Evolutionary conservation across 768 basidiomycete genomes (phyloP).

Genomic region (Lentinula boryana): DNA sequence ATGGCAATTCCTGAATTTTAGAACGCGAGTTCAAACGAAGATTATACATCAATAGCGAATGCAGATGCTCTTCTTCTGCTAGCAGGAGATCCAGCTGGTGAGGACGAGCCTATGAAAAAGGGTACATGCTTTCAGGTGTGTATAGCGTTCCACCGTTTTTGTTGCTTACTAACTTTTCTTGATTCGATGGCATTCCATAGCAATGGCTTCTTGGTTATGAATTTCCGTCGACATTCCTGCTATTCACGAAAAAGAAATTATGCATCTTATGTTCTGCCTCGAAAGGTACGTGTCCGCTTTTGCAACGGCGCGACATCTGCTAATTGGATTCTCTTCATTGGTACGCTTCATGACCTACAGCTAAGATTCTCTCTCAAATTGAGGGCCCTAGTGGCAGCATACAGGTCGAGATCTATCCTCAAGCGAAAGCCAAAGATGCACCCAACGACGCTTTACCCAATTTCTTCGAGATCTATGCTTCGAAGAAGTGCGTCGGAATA

Average conservation of each 20-base stretch:
- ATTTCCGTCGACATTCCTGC: conserved; percentile 88
- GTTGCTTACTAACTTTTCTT: conserved; percentile 5
- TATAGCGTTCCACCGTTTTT: background rate
- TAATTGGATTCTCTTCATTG: conserved; percentile 7
- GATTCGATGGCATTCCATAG: conserved; percentile 33
- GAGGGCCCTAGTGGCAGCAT: conserved; percentile 48
- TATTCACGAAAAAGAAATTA: conserved; percentile 76
- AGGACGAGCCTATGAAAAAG: conserved; percentile 89
- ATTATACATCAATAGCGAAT: conserved; percentile 62
- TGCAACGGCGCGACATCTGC: conserved; percentile 1
- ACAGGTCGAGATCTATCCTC: conserved; percentile 69
- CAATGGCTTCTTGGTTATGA: conserved; percentile 98
- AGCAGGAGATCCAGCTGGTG: conserved; percentile 73
- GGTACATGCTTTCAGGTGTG: conserved; percentile 88
- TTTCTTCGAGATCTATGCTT: conserved; percentile 58
- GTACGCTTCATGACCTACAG: conserved; percentile 30
- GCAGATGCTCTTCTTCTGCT: conserved; percentile 65
- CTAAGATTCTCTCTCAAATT: conserved; percentile 82
- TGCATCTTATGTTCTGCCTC: conserved; percentile 80
- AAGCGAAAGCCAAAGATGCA: conserved; percentile 76
- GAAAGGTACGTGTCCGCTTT: conserved; percentile 54
- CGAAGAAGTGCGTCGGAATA: conserved; percentile 61
- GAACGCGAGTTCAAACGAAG: conserved; percentile 65
- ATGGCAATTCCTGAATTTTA: conserved; percentile 19
- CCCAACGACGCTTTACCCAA: conserved; percentile 68